Evolutionary conservation across 129 eudicot species (phyloP).

Genomic region (Artemisia argyi): DNA sequence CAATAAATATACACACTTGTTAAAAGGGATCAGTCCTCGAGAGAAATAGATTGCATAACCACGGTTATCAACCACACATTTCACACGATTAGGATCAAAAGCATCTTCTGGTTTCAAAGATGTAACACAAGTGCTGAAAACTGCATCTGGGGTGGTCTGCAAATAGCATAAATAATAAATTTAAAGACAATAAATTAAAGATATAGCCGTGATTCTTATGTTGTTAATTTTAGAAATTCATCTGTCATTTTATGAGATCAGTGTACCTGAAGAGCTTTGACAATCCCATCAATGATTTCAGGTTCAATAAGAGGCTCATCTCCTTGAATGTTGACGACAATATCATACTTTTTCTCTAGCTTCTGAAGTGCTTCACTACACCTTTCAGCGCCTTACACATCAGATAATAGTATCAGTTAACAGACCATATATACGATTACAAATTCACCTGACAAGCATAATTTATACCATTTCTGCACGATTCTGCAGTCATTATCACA

Average conservation of each 20-base stretch:
- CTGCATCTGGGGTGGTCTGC: slow-evolving; percentile 95
- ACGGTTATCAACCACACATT: slow-evolving; percentile 83
- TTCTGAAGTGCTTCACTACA: slow-evolving; percentile 93
- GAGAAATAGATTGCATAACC: slow-evolving; percentile 95
- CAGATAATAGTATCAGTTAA: too few species aligned
- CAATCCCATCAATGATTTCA: slow-evolving; percentile 93
- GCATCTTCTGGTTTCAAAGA: slow-evolving; percentile 94
- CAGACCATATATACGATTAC: neutral
- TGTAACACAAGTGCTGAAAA: slow-evolving; percentile 94
- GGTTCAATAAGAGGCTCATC: slow-evolving; percentile 99
- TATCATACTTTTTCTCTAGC: slow-evolving; percentile 72
- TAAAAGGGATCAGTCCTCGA: slow-evolving; percentile 82
- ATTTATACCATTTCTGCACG: slow-evolving; percentile 78
- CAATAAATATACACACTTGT: slow-evolving; percentile 58
- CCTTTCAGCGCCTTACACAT: slow-evolving; percentile 73
- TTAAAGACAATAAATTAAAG: neutral
- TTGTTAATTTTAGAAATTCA: neutral
- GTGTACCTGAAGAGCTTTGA: slow-evolving; percentile 85
- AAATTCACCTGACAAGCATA: neutral
- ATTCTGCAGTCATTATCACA: slow-evolving; percentile 90
- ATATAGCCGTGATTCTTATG: neutral
- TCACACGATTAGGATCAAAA: slow-evolving; percentile 90
- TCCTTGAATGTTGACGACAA: slow-evolving; percentile 96
- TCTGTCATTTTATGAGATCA: neutral
- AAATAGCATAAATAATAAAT: neutral